phyloP scores from a whole-genome alignment of 2,329 filamentous ascomycete species.

The Pleurostoma richardsiae region DNA sequence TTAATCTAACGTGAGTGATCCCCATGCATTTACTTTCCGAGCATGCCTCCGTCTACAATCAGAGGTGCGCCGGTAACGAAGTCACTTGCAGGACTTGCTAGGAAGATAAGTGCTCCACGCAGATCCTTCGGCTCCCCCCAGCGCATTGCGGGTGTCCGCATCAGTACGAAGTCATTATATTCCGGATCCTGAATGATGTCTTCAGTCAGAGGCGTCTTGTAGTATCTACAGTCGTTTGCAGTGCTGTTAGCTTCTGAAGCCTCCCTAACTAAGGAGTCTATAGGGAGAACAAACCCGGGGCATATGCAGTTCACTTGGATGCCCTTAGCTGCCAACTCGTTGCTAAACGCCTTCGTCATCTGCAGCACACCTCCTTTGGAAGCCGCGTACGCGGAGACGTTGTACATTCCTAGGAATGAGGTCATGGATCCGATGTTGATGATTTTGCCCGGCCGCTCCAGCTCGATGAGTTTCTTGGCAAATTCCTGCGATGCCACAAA shows the following conservation, averaged over 20 bases:
- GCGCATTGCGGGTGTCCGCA: constrained; percentile 59
- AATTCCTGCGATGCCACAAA: no score
- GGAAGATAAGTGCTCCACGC: constrained; percentile 56
- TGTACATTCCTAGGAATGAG: constrained; percentile 65
- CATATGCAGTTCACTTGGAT: constrained; percentile 67
- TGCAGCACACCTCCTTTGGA: constrained; percentile 62
- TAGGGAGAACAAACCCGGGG: constrained; percentile 36
- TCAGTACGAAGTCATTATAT: constrained; percentile 55
- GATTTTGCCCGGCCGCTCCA: constrained; percentile 36
- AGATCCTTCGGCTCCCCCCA: constrained; percentile 65
- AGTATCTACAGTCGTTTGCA: constrained; percentile 33
- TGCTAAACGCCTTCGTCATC: constrained; percentile 61
- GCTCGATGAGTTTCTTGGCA: no score
- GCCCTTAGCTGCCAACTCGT: constrained; percentile 61
- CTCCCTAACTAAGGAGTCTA: no score
- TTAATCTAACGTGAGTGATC: no score
- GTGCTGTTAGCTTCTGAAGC: no score
- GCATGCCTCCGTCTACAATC: constrained; percentile 66
- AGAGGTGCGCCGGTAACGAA: constrained; percentile 64
- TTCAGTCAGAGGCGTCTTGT: constrained; percentile 66
- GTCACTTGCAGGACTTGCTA: constrained; percentile 54
- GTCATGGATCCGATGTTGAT: constrained; percentile 63
- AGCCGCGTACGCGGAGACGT: constrained; percentile 62
- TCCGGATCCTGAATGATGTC: constrained; percentile 56
- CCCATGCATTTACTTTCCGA: constrained; percentile 47